Base-by-base conservation (phyloP, 768 basidiomycete genomes). In the Trichaptum fuscoviolaceum region DNA sequence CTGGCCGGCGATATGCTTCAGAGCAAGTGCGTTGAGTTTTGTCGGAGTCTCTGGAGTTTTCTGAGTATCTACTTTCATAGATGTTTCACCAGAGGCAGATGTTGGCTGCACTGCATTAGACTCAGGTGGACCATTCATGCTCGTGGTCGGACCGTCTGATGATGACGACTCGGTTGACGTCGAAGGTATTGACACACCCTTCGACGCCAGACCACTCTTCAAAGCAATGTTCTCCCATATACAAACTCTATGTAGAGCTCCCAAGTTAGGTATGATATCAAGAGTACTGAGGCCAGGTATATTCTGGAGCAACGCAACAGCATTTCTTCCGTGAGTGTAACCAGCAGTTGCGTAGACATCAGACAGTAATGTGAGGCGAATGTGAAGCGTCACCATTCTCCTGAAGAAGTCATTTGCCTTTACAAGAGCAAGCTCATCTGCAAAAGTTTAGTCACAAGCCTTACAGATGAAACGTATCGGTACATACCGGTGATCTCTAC, bases 171-270 rank as follows among this genome's bases (percentile, higher is more conserved):
- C 68, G 36, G 67, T 42, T 23, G 67, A 15, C 9, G 67, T 63
- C 25, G 64, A 64, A 34, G 71, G 68, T 35, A 78, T 77, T 63
- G 75, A 35, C 24, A 77, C 76, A 27, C 81, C 86, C 70, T 82
- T 85, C 18, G 79, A 75, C 18, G 80, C 75, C 57, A 89, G 76
- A 26, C 84, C 85, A 20, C 82, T 79, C 70, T 90, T 91, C 63
- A 97, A 82, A 20, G 87, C 77, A 57, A 93, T 90, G 70, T 93
- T 95, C 77, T 96, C 93, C 91, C 92, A 93, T 7, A 93, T 85
- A 67, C 86, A 88, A 0, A 88, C 85, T 18, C 93, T 86, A 74
- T 97, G 95, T 7, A 98, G 78, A 59, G 84, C 76, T 2, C 95
- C 96, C 27, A 98, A 80, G 68, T 91, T 84, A 4, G 78, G 76